phyloP scores from a whole-genome alignment of 345 rosid species.

The Bruguiera sexangula region DNA sequence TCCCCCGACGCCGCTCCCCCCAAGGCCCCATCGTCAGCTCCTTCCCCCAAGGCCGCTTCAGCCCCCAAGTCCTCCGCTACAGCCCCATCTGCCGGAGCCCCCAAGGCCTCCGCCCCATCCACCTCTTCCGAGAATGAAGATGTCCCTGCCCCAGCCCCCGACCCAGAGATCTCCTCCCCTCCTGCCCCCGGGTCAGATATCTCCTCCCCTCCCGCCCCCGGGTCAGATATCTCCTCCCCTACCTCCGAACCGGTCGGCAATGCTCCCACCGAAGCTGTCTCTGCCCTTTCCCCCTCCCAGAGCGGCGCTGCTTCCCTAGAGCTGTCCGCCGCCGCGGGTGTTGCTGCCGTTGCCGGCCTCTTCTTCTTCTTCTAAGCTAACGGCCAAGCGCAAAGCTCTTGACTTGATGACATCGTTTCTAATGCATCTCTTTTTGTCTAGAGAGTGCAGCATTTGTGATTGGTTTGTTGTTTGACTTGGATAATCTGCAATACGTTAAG shows the following conservation, averaged over 20 bases:
- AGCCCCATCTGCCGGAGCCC: not conserved
- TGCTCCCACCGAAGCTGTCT: slow-evolving; percentile 1
- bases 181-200: slow-evolving; percentile 8
- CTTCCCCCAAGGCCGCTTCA: not conserved
- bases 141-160: not conserved
- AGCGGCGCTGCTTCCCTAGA: slow-evolving; percentile 2
- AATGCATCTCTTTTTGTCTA: too few species aligned
- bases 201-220: slow-evolving; percentile 25
- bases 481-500: too few species aligned
- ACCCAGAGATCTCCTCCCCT: slow-evolving; percentile 15
- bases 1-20: not conserved
- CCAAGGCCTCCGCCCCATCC: not conserved
- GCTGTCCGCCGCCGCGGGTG: slow-evolving; percentile 8
- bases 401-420: not conserved
- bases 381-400: too few species aligned
- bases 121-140: not conserved
- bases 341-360: slow-evolving; percentile 16
- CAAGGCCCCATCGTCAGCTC: not conserved
- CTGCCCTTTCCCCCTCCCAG: slow-evolving; percentile 15
- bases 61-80: slow-evolving; percentile 5
- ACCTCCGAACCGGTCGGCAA: slow-evolving; percentile 6
- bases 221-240: not conserved
- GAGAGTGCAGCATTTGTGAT: too few species aligned
- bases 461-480: not conserved
- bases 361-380: slow-evolving; percentile 15